Evolutionary conservation across 2,329 filamentous ascomycete genomes (phyloP).

Genomic region (Cryphonectria japonica): DNA sequence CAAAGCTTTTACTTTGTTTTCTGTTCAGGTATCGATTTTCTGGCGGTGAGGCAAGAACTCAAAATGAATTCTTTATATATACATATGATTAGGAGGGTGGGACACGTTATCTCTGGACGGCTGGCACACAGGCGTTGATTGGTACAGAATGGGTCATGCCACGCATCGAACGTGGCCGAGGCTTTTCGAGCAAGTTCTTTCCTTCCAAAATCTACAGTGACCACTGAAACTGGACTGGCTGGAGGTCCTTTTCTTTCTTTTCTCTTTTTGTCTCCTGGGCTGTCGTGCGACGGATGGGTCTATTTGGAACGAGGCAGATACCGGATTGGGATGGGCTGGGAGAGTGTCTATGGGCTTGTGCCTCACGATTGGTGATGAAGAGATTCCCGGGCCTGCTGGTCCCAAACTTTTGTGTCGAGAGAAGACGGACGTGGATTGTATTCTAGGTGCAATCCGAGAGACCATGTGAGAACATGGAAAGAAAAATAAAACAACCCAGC

Average conservation of each 20-base stretch:
- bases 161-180: conserved; percentile 17
- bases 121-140: conserved; percentile 26
- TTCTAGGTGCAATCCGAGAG: conserved; percentile 6
- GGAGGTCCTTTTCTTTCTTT: neutral
- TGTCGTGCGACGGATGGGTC: neutral
- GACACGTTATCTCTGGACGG: conserved; percentile 9
- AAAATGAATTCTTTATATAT: conserved; percentile 25
- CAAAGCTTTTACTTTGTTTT: conserved; percentile 24
- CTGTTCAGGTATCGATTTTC: conserved; percentile 19
- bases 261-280: neutral
- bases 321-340: neutral
- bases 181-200: conserved; percentile 15
- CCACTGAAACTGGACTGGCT: neutral
- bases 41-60: conserved; percentile 14
- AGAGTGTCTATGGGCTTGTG: neutral
- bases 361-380: conserved; percentile 4
- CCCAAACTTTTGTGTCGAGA: neutral
- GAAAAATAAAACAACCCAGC: neutral
- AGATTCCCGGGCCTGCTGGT: neutral
- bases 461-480: neutral
- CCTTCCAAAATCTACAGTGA: neutral
- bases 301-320: neutral
- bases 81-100: neutral
- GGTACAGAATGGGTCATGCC: neutral
- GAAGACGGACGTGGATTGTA: conserved; percentile 4